Conservation (phyloP, 805 yeast genomes). For the Torulaspora gathmanii region DNA sequence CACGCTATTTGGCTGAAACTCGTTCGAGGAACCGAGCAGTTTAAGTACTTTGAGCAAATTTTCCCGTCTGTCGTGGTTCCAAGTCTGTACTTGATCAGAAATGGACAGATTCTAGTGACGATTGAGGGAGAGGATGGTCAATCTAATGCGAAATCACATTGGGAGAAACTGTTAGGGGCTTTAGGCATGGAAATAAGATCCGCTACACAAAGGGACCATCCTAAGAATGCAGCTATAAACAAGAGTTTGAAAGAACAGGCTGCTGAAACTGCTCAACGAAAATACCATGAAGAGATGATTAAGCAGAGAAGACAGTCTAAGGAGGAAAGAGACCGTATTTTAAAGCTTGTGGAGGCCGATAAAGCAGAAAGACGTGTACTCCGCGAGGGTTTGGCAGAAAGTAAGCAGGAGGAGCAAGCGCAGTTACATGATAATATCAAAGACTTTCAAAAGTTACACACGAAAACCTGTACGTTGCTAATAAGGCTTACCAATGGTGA, state of each 20-base stretch:
- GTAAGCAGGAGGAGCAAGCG: slow-evolving; percentile 8
- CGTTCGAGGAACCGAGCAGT: slow-evolving; percentile 41
- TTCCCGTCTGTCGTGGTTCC: slow-evolving; percentile 52
- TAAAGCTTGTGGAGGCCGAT: slow-evolving; percentile 39
- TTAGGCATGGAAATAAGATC: not conserved
- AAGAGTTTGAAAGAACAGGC: slow-evolving; percentile 40
- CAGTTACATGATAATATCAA: slow-evolving; percentile 31
- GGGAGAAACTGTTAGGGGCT: slow-evolving; percentile 1
- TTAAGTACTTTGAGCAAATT: slow-evolving; percentile 47
- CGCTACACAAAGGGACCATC: not conserved
- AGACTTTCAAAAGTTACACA: slow-evolving; percentile 21
- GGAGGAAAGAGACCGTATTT: slow-evolving; percentile 53
- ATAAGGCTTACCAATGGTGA: slow-evolving; percentile 66
- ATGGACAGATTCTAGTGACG: slow-evolving; percentile 44
- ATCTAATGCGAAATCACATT: not conserved
- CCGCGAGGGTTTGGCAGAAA: slow-evolving; percentile 15
- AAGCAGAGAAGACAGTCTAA: slow-evolving; percentile 30
- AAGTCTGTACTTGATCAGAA: slow-evolving; percentile 50
- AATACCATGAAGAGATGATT: slow-evolving; percentile 32
- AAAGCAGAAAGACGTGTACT: slow-evolving; percentile 39
- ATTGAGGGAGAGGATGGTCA: slow-evolving; percentile 35
- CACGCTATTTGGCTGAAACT: slow-evolving; percentile 41
- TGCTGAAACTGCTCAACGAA: slow-evolving; percentile 31
- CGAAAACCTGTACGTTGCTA: slow-evolving; percentile 42
- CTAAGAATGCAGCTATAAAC: not conserved